Evolutionary conservation across 2,329 filamentous ascomycete species (phyloP).

Genomic region (Metarhizium robertsii): DNA sequence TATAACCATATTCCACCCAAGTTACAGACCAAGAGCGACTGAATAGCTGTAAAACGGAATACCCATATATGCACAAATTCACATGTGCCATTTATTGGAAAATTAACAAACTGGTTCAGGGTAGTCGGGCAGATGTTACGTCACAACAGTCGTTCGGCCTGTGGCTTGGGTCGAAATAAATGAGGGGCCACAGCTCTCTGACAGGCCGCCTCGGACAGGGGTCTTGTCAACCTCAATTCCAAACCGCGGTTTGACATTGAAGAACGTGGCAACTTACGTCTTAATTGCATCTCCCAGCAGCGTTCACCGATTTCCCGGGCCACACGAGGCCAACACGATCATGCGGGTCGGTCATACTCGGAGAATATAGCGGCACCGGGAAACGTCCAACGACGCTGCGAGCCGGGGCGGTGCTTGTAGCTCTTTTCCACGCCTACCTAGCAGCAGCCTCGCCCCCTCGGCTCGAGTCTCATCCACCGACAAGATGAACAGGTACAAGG

Average conservation of each 20-base stretch:
- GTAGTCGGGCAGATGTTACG: too few relatives aligned
- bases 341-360: background rate
- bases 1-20: too few relatives aligned
- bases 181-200: too few relatives aligned
- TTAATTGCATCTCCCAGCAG: background rate
- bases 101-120: too few relatives aligned
- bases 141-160: too few relatives aligned
- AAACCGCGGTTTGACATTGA: background rate
- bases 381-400: background rate
- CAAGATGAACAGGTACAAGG: conserved; percentile 34
- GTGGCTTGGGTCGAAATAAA: too few relatives aligned
- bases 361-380: background rate
- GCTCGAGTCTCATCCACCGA: conserved; percentile 2
- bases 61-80: too few relatives aligned
- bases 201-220: background rate
- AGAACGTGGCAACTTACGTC: background rate
- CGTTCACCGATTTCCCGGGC: background rate
- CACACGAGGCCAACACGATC: background rate
- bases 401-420: background rate
- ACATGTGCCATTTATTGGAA: too few relatives aligned
- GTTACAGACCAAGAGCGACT: too few relatives aligned
- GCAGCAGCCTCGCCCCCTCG: background rate
- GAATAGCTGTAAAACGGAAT: too few relatives aligned
- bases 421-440: background rate
- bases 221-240: background rate